These are phyloP conservation scores for Edaphochlamys debaryana DNA, from an alignment of 139 green algal genomes.

Conservation along the genomic window DNA sequence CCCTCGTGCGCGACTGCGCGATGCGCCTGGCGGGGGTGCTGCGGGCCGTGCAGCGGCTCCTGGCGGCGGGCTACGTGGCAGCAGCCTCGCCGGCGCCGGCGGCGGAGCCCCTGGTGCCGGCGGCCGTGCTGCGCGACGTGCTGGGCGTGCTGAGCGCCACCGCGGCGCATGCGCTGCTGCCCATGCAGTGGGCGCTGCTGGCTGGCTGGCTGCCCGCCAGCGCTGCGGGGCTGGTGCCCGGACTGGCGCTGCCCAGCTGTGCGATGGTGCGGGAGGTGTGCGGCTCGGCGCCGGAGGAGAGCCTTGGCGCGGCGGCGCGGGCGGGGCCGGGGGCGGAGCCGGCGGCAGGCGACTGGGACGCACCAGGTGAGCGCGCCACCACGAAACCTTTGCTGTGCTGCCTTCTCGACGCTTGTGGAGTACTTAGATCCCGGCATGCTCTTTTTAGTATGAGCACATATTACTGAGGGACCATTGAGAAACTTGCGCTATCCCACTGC, in stretches of 20 bases:
- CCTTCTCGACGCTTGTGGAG: no score
- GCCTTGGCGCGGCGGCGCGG: neutral
- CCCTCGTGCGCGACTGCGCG: neutral
- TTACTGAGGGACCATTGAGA: no score
- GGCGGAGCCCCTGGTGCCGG: slow-evolving; percentile 13
- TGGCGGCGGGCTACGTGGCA: slow-evolving; percentile 1
- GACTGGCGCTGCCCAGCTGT: slow-evolving; percentile 6
- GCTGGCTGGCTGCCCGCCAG: neutral
- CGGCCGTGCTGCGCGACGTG: slow-evolving; percentile 25
- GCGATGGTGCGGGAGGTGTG: slow-evolving; percentile 18
- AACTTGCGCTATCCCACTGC: no score
- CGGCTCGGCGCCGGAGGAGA: neutral
- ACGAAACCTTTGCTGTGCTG: no score
- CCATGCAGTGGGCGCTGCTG: slow-evolving; percentile 24
- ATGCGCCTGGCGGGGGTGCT: neutral
- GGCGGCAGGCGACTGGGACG: no score
- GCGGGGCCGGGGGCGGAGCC: no score
- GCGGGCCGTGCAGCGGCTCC: slow-evolving; percentile 23
- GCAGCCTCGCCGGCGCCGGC: neutral
- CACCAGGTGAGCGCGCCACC: no score
- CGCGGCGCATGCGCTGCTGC: slow-evolving; percentile 31
- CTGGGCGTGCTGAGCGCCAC: neutral
- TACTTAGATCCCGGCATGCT: no score
- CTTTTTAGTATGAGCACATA: no score
- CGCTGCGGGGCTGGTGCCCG: neutral